phyloP scores from a whole-genome alignment of 2,329 filamentous ascomycete species.

The Exutisphaerella laricina region DNA sequence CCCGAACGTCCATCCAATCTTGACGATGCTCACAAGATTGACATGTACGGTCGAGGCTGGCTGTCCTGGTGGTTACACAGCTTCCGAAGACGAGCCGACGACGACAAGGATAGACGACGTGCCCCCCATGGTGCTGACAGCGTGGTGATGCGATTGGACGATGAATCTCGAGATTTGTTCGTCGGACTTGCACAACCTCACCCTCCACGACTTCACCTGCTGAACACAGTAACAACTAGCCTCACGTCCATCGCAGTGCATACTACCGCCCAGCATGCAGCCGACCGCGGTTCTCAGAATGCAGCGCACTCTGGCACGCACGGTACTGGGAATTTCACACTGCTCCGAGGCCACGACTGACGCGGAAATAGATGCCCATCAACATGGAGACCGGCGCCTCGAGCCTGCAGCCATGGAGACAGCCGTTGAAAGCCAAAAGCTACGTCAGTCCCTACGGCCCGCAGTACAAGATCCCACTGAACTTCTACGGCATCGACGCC shows the following conservation, averaged over 20 bases:
- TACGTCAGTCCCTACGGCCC: conserved; percentile 54
- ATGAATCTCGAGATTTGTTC: not conserved
- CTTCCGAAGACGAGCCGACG: not conserved
- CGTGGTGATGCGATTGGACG: conserved; percentile 1
- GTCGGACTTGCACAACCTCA: not conserved
- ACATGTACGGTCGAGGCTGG: no score
- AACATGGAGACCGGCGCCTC: not conserved
- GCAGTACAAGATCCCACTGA: conserved; percentile 47
- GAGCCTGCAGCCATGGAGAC: conserved; percentile 30
- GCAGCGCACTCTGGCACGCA: not conserved
- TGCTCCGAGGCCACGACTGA: not conserved
- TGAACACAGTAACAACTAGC: not conserved
- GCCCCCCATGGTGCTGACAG: not conserved
- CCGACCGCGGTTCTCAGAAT: not conserved
- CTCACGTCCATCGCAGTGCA: no score
- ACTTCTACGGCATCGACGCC: conserved; percentile 48
- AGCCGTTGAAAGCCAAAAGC: conserved; percentile 40
- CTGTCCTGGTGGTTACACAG: not conserved
- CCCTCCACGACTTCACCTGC: not conserved
- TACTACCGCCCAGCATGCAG: conserved; percentile 1
- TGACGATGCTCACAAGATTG: not conserved
- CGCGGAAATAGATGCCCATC: not conserved
- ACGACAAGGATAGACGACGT: not conserved
- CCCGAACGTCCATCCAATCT: no score
- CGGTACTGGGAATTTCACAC: not conserved